Percentiles rank a stretch among this genome's conserved stretches.
Conservation (phyloP, 192 early-diverging fungal genomes). For the Chytriomyces sp. region DNA sequence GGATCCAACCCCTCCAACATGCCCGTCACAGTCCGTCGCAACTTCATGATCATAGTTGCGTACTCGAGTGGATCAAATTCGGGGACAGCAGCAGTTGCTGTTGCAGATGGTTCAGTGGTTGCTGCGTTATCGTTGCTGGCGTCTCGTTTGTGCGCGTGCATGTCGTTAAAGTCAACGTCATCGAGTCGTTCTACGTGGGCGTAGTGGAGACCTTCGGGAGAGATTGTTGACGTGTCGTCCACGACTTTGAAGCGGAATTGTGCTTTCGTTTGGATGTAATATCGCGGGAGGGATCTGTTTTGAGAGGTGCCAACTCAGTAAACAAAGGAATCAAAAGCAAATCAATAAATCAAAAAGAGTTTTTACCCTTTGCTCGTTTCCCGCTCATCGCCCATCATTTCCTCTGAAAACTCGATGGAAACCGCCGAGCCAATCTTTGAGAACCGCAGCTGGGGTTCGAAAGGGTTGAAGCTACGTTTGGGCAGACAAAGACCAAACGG, state of each 20-base stretch:
- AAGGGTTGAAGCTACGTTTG: conserved; percentile 5
- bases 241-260: conserved; percentile 21
- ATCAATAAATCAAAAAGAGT: background rate
- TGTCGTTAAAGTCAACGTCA: conserved; percentile 3
- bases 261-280: conserved; percentile 7
- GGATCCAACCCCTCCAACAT: conserved; percentile 14
- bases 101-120: background rate
- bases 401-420: conserved; percentile 5
- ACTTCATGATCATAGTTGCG: background rate
- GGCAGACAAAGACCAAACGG: conserved; percentile 28
- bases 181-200: conserved; percentile 14
- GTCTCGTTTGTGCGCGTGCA: no score
- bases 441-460: background rate
- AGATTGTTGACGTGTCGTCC: background rate
- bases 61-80: conserved; percentile 6
- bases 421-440: conserved; percentile 7
- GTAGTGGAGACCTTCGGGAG: conserved; percentile 21
- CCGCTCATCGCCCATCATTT: background rate
- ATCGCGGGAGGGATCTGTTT: conserved; percentile 17
- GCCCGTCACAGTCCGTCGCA: background rate
- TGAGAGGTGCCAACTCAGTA: background rate
- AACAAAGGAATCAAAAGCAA: background rate
- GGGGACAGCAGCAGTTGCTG: background rate
- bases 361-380: conserved; percentile 21
- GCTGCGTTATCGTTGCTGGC: no score